These are phyloP conservation scores for Sclerotinia glacialis DNA, from an alignment of 2,329 filamentous ascomycete genomes.

Conservation along the genomic window DNA sequence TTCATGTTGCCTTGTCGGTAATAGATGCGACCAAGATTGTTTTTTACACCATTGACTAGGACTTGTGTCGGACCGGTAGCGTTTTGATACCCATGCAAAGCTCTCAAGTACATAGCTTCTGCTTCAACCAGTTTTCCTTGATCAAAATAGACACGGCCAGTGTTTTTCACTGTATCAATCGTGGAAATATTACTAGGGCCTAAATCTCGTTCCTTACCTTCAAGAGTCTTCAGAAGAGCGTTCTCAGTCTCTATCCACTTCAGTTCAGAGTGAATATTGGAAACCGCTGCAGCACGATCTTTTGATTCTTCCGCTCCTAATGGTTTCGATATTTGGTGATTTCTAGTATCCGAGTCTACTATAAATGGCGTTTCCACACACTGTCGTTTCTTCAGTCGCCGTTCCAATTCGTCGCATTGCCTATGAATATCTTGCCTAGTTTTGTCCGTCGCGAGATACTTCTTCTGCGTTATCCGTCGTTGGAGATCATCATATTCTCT, in stretches of 20 bases:
- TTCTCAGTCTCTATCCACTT: conserved; percentile 10
- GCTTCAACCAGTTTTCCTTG: conserved; percentile 30
- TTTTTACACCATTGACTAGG: conserved; percentile 18
- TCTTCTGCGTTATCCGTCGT: neutral
- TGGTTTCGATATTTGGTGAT: neutral
- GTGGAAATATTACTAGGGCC: conserved; percentile 22
- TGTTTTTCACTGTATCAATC: conserved; percentile 23
- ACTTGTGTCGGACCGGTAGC: conserved; percentile 21
- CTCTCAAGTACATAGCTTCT: conserved; percentile 23
- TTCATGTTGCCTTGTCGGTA: conserved; percentile 19
- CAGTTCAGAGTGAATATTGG: neutral
- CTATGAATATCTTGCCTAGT: neutral
- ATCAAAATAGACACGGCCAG: conserved; percentile 18
- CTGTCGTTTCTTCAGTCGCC: neutral
- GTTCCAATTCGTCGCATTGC: neutral
- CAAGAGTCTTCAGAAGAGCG: conserved; percentile 2
- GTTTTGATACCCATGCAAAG: conserved; percentile 23
- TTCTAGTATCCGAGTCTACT: neutral
- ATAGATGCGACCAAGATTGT: conserved; percentile 24
- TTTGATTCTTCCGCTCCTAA: neutral
- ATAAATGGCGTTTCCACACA: neutral
- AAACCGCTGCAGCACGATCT: neutral
- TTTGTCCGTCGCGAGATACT: neutral
- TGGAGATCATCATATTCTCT: neutral
- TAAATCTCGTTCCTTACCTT: conserved; percentile 20